A percentile compares a stretch with the other conserved stretches of the same genome.
phyloP scores from a whole-genome alignment of 768 basidiomycete genomes.

The Mycena indigotica region DNA sequence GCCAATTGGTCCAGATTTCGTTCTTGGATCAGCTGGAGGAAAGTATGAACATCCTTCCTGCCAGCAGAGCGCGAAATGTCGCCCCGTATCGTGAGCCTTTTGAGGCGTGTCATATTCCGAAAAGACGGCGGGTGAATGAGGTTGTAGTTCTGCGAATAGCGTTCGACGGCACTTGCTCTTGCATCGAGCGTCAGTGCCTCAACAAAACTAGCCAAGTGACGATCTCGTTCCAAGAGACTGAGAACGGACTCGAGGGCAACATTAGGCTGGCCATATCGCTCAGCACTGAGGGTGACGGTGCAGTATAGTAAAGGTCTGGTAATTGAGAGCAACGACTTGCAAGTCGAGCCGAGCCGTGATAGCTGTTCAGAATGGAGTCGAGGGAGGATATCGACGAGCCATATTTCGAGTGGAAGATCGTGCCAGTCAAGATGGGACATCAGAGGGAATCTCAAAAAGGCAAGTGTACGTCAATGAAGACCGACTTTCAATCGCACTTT shows the following conservation, averaged over 20 bases:
- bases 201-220: constrained; percentile 7
- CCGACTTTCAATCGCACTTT: no score
- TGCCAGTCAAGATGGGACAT: not conserved
- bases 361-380: not conserved
- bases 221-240: constrained; percentile 9
- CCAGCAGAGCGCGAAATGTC: constrained; percentile 11
- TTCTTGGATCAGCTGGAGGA: constrained; percentile 11
- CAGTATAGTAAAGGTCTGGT: not conserved
- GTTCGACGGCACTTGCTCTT: not conserved
- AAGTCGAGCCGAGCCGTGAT: not conserved
- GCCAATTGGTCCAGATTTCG: constrained; percentile 12
- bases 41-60: not conserved
- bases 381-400: not conserved
- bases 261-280: not conserved
- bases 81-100: constrained; percentile 11
- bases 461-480: no score
- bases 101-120: constrained; percentile 12
- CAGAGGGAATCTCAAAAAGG: not conserved
- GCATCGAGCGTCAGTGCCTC: constrained; percentile 13
- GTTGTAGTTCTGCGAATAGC: constrained; percentile 3
- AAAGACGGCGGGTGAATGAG: constrained; percentile 9
- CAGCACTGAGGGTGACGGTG: not conserved
- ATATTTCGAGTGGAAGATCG: not conserved
- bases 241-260: not conserved
- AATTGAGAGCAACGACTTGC: not conserved